Conservation (phyloP, 805 yeast species). For the Teunomyces kruisii region DNA sequence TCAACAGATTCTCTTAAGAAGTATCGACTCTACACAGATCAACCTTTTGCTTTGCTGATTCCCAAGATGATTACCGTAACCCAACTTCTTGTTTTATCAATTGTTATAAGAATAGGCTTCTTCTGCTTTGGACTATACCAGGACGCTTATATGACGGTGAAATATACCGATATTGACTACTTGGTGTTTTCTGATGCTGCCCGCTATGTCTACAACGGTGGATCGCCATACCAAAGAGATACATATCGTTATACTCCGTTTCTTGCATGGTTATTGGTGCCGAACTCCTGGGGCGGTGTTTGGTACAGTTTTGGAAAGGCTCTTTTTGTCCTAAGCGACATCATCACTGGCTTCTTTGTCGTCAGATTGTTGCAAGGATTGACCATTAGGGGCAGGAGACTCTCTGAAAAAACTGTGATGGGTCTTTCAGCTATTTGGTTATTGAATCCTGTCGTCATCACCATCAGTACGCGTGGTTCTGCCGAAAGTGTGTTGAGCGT, state of each 20-base stretch:
- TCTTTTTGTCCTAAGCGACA: constrained; percentile 73
- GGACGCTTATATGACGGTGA: constrained; percentile 73
- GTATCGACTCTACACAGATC: too few species aligned
- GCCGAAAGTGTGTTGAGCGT: constrained; percentile 88
- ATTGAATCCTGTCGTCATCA: constrained; percentile 90
- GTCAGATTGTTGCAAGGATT: constrained; percentile 37
- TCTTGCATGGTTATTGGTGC: constrained; percentile 77
- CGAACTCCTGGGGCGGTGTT: constrained; percentile 50
- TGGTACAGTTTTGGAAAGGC: constrained; percentile 72
- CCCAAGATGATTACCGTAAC: background rate
- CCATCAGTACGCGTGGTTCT: constrained; percentile 90
- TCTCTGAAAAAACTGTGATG: constrained; percentile 26
- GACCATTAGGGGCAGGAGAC: constrained; percentile 17
- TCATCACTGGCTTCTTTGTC: constrained; percentile 70
- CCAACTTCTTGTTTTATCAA: background rate
- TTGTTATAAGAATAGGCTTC: constrained; percentile 55
- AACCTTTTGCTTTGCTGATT: background rate
- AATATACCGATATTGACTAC: constrained; percentile 94
- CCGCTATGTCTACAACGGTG: constrained; percentile 53
- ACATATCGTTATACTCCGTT: constrained; percentile 94
- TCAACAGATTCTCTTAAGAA: too few species aligned
- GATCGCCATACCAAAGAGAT: constrained; percentile 78
- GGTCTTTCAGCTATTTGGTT: constrained; percentile 71
- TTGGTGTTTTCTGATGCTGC: constrained; percentile 94
- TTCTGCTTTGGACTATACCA: constrained; percentile 82